Percentiles rank a stretch among this genome's conserved stretches.
These are phyloP conservation scores for Wickerhamomyces hampshirensis DNA, from an alignment of 805 yeast genomes.

Conservation along the genomic window DNA sequence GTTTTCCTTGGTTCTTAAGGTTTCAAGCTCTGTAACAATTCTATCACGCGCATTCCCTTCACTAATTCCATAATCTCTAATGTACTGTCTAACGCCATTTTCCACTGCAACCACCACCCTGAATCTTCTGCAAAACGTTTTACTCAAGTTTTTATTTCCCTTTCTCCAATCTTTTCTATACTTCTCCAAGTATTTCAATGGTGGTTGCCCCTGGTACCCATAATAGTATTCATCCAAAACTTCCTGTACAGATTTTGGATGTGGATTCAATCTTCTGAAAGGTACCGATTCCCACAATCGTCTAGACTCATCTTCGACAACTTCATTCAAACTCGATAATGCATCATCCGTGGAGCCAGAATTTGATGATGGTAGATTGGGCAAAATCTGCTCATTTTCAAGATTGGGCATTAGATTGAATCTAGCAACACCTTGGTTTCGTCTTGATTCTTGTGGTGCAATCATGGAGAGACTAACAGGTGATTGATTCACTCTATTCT, in stretches of 20 bases:
- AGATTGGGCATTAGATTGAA: slow-evolving; percentile 6
- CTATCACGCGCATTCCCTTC: slow-evolving; percentile 21
- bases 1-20: slow-evolving; percentile 15
- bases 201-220: slow-evolving; percentile 26
- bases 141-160: slow-evolving; percentile 22
- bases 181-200: slow-evolving; percentile 23
- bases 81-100: slow-evolving; percentile 16
- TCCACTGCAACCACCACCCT: slow-evolving; percentile 25
- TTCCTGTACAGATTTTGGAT: slow-evolving; percentile 24
- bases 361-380: slow-evolving; percentile 2
- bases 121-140: slow-evolving; percentile 24
- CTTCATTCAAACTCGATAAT: slow-evolving; percentile 5
- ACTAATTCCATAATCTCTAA: slow-evolving; percentile 15
- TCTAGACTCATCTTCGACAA: slow-evolving; percentile 12
- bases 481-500: slow-evolving; percentile 15
- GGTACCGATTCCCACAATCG: slow-evolving; percentile 17
- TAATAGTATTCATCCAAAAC: slow-evolving; percentile 25
- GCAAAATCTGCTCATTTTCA: slow-evolving; percentile 12
- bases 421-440: background rate
- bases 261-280: slow-evolving; percentile 21
- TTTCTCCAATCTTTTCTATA: slow-evolving; percentile 25
- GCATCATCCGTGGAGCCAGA: slow-evolving; percentile 5
- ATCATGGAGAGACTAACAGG: slow-evolving; percentile 9
- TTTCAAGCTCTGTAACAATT: slow-evolving; percentile 21
- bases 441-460: slow-evolving; percentile 4